Percentiles rank a stretch among this genome's conserved stretches.
Conservation (phyloP, 2,329 filamentous ascomycete genomes). For the Annulohypoxylon truncatum region DNA sequence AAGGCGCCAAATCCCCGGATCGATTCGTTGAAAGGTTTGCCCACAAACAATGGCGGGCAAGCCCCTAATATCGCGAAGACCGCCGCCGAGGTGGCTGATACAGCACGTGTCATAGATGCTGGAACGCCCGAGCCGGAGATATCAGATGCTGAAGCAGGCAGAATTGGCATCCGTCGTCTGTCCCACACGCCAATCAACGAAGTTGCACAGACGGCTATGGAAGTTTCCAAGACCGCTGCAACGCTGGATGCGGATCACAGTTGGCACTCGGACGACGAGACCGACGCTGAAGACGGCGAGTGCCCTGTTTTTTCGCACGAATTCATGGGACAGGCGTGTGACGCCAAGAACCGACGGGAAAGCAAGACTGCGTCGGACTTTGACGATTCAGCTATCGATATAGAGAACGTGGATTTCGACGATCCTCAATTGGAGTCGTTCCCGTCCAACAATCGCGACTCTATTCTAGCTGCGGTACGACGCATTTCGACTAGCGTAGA, state of each 20-base stretch:
- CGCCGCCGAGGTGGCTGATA: constrained; percentile 53
- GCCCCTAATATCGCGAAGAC: constrained; percentile 47
- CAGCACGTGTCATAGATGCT: constrained; percentile 49
- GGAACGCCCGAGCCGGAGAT: constrained; percentile 49
- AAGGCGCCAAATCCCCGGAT: constrained; percentile 28
- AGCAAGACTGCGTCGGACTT: constrained; percentile 10
- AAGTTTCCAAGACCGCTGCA: constrained; percentile 58
- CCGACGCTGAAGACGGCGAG: constrained; percentile 13
- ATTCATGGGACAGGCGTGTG: constrained; percentile 34
- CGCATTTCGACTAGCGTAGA: constrained; percentile 48
- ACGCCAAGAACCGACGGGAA: neutral
- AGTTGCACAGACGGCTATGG: constrained; percentile 57
- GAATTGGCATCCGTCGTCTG: constrained; percentile 50
- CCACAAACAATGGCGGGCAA: constrained; percentile 40
- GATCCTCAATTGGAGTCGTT: constrained; percentile 48
- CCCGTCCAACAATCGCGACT: constrained; percentile 46
- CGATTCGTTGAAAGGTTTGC: constrained; percentile 31
- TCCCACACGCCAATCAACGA: constrained; percentile 56
- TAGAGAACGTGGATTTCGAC: constrained; percentile 42
- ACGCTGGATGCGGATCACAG: constrained; percentile 50
- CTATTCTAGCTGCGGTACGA: constrained; percentile 49
- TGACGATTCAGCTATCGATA: constrained; percentile 18
- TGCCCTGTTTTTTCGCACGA: constrained; percentile 48
- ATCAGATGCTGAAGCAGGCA: constrained; percentile 50
- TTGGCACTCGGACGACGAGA: constrained; percentile 15